phyloP scores from a whole-genome alignment of 768 basidiomycete genomes.

The Chalciporus piperatus region DNA sequence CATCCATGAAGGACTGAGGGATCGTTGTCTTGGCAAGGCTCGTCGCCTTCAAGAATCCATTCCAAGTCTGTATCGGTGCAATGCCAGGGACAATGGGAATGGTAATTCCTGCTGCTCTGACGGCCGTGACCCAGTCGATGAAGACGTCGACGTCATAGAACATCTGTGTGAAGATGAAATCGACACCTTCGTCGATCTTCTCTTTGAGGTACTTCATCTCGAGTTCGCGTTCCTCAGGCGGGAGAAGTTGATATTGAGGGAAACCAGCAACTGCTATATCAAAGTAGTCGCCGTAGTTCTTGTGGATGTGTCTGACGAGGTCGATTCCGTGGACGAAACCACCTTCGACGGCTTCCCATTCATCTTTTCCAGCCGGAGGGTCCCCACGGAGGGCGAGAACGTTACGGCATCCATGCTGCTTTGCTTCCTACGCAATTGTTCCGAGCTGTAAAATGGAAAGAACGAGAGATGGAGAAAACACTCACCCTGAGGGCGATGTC shows the following conservation, averaged over 20 bases:
- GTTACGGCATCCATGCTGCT: constrained; percentile 84
- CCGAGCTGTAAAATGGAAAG: constrained; percentile 2
- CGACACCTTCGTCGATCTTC: constrained; percentile 86
- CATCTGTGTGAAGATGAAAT: constrained; percentile 98
- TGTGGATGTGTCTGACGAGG: constrained; percentile 85
- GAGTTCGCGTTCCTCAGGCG: constrained; percentile 66
- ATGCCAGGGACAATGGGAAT: constrained; percentile 93
- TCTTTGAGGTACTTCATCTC: constrained; percentile 88
- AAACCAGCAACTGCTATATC: constrained; percentile 94
- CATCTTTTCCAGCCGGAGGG: constrained; percentile 82
- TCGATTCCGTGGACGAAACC: constrained; percentile 91
- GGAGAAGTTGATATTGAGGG: constrained; percentile 75
- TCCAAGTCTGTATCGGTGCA: constrained; percentile 95
- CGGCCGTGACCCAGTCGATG: constrained; percentile 82
- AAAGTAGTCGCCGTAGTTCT: constrained; percentile 85
- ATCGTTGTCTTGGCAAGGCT: constrained; percentile 75
- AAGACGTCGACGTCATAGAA: constrained; percentile 94
- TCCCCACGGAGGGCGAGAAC: constrained; percentile 93
- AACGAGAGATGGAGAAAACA: constrained; percentile 11
- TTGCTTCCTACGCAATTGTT: constrained; percentile 68
- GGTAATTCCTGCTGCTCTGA: constrained; percentile 82
- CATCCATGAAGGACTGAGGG: constrained; percentile 71
- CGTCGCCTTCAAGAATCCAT: constrained; percentile 86
- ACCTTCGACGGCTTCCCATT: constrained; percentile 90
- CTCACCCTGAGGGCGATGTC: constrained; percentile 85